A percentile compares a stretch with the other conserved stretches of the same genome.
phyloP scores from a whole-genome alignment of 176 grass and related monocot species.

The Oryza coarctata region DNA sequence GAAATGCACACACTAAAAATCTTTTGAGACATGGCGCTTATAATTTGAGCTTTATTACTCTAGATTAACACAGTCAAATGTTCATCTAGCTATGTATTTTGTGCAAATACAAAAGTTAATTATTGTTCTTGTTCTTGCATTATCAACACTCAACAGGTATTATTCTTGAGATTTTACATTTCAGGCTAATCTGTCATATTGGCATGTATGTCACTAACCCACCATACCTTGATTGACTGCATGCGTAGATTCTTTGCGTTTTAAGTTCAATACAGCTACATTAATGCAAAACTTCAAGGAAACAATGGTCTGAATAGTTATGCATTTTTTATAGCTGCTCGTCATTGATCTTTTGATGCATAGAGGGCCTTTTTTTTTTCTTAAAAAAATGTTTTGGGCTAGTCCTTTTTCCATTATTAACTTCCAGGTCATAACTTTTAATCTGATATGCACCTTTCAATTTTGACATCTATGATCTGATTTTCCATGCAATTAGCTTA shows the following conservation, averaged over 20 bases:
- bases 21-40: not conserved
- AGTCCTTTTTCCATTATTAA: slow-evolving; percentile 2
- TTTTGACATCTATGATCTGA: slow-evolving; percentile 10
- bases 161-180: not conserved
- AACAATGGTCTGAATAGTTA: not conserved
- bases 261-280: not conserved
- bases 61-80: not conserved
- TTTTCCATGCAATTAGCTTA: slow-evolving; percentile 6
- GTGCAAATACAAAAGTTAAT: not conserved
- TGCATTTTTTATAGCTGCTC: not conserved
- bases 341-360: slow-evolving; percentile 24
- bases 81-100: not conserved
- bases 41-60: slow-evolving; percentile 17
- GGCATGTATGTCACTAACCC: not conserved
- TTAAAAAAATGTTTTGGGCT: not conserved
- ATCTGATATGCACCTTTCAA: not conserved
- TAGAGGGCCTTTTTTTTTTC: not conserved
- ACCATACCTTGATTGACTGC: not conserved
- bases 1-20: not conserved
- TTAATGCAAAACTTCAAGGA: not conserved
- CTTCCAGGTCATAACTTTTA: not conserved
- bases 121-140: slow-evolving; percentile 2
- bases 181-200: not conserved
- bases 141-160: not conserved
- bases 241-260: not conserved